Conservation (phyloP, 371 early-diverging fungal genomes). For the Choanephora cucurbitarum region DNA sequence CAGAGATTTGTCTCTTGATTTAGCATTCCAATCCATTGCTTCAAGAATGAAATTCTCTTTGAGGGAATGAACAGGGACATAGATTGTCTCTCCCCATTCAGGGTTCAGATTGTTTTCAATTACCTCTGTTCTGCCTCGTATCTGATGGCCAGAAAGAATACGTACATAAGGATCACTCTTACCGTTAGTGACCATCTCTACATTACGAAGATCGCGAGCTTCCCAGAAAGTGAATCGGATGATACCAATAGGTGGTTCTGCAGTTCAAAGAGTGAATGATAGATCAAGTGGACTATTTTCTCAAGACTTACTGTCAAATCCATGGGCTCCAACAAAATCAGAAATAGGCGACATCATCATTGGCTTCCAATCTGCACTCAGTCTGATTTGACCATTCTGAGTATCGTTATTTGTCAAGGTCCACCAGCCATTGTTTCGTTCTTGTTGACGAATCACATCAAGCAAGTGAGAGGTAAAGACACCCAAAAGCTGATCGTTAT, state of each 20-base stretch:
- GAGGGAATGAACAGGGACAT: slow-evolving; percentile 68
- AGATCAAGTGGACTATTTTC: not conserved
- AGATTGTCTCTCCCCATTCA: slow-evolving; percentile 83
- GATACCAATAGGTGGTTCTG: slow-evolving; percentile 77
- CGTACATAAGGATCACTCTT: slow-evolving; percentile 87
- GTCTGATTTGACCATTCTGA: slow-evolving; percentile 42
- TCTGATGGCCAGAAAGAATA: slow-evolving; percentile 64
- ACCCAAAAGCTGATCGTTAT: slow-evolving; percentile 38
- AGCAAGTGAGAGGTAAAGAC: slow-evolving; percentile 33
- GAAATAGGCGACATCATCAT: slow-evolving; percentile 51
- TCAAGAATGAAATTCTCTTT: slow-evolving; percentile 74
- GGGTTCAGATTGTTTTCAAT: slow-evolving; percentile 81
- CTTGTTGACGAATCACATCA: slow-evolving; percentile 38
- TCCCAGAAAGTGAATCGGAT: slow-evolving; percentile 75
- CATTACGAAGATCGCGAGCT: slow-evolving; percentile 76
- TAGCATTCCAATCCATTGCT: slow-evolving; percentile 76
- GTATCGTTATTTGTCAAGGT: slow-evolving; percentile 32
- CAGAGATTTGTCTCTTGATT: slow-evolving; percentile 64
- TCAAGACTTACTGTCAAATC: slow-evolving; percentile 43
- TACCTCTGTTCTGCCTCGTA: slow-evolving; percentile 67
- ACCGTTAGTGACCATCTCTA: slow-evolving; percentile 63
- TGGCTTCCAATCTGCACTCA: slow-evolving; percentile 61
- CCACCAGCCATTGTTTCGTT: slow-evolving; percentile 49
- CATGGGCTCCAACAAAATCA: slow-evolving; percentile 39
- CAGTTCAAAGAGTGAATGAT: not conserved